Percentiles rank a stretch among this genome's conserved stretches.
phyloP scores from a whole-genome alignment of 108 stramenopile species.

The Cyclotella cryptica region DNA sequence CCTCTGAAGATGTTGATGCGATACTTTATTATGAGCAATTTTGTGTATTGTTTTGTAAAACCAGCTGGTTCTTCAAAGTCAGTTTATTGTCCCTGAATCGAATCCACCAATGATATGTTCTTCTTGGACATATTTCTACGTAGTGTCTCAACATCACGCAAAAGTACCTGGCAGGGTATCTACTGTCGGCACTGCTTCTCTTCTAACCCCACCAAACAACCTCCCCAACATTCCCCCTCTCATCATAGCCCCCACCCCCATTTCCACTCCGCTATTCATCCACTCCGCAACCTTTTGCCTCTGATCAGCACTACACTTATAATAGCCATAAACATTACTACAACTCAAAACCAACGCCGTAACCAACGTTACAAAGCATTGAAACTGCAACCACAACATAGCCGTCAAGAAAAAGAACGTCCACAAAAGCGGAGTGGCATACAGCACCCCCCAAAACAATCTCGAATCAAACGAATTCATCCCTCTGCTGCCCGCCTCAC shows the following conservation, averaged over 20 bases:
- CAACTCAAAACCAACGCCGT: conserved; percentile 81
- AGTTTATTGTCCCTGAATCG: too few species aligned
- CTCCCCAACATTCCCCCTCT: conserved; percentile 33
- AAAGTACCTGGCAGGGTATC: conserved; percentile 37
- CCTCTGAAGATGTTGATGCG: too few species aligned
- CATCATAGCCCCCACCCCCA: conserved; percentile 71
- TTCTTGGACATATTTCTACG: too few species aligned
- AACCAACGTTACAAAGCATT: conserved; percentile 88
- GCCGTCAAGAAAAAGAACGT: conserved; percentile 68
- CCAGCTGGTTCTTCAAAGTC: too few species aligned
- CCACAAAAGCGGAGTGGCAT: conserved; percentile 90
- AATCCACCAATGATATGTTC: too few species aligned
- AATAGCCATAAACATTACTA: conserved; percentile 97
- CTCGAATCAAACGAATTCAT: conserved; percentile 78
- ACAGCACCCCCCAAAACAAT: conserved; percentile 95
- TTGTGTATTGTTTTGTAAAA: too few species aligned
- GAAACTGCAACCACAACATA: conserved; percentile 78
- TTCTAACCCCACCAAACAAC: not conserved
- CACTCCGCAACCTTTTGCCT: conserved; percentile 78
- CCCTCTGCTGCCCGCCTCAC: conserved; percentile 5
- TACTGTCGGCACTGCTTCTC: conserved; percentile 16
- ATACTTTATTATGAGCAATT: too few species aligned
- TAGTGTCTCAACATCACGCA: conserved; percentile 6
- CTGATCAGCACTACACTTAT: conserved; percentile 92
- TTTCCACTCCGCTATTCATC: conserved; percentile 68